These are phyloP conservation scores for Solidago caesia DNA, from an alignment of 129 eudicot genomes.

Conservation along the genomic window DNA sequence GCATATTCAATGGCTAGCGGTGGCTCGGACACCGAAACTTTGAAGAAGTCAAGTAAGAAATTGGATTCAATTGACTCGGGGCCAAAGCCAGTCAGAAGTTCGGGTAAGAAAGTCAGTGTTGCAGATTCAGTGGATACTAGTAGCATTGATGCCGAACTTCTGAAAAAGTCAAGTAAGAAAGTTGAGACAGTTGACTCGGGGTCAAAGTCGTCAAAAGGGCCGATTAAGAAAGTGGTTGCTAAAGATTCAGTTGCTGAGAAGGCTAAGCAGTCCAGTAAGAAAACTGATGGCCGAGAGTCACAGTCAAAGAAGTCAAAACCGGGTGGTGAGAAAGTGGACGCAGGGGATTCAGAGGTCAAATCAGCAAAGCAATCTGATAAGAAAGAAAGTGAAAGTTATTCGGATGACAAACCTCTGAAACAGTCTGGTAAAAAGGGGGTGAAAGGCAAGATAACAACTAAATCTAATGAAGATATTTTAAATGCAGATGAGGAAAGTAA, in stretches of 20 bases:
- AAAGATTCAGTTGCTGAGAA: constrained; percentile 22
- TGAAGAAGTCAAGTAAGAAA: background rate
- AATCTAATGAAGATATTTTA: constrained; percentile 28
- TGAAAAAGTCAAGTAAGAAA: constrained; percentile 22
- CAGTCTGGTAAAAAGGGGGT: constrained; percentile 37
- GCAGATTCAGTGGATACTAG: background rate
- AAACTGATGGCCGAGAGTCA: constrained; percentile 21
- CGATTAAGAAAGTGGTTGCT: constrained; percentile 12
- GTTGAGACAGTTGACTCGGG: constrained; percentile 11
- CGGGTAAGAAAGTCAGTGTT: background rate
- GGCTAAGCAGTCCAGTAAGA: constrained; percentile 27
- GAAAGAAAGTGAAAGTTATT: constrained; percentile 39
- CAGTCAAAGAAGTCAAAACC: constrained; percentile 28
- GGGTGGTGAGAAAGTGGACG: constrained; percentile 24
- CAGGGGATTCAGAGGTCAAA: constrained; percentile 19
- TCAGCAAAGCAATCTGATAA: constrained; percentile 26
- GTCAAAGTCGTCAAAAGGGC: constrained; percentile 6
- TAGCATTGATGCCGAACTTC: background rate
- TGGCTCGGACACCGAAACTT: background rate
- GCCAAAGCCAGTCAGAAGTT: background rate
- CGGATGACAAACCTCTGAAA: constrained; percentile 39
- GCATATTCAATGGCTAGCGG: background rate
- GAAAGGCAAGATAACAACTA: constrained; percentile 31
- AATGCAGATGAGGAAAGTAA: constrained; percentile 37
- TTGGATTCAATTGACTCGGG: constrained; percentile 5